Evolutionary conservation across 495 filamentous ascomycete genomes (phyloP), one percentile per base, ranked within the genome.

Genomic region (Xylaria bambusicola): DNA sequence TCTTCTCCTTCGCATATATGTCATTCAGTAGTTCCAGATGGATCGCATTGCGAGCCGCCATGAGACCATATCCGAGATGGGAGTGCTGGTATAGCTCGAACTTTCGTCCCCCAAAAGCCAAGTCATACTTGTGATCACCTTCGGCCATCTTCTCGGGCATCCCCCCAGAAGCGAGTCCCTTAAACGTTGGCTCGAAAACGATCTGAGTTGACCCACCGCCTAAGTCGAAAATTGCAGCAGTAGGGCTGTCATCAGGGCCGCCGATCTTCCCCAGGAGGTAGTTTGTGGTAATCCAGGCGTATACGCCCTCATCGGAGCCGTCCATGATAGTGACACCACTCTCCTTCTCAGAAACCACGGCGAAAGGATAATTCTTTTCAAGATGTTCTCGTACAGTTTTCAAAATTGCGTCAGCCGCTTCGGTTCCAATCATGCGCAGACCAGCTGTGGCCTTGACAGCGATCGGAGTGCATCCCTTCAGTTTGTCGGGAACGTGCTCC

Each of bases 81-180:
- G 93, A 97, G 76, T 98, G 92, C 76, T 98, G 94, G 78, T 98
- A 98, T n/a, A 98, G 86, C 44, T 86, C 82, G 71, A 98, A 98
- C 40, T 93, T 75, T 55, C 91, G 88, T 56, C 93, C 94, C 61
- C 93, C 93, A 62, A 97, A 98, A 40, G 86, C 81, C 60, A 98
- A 85, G 45, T 88, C 82, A 74, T 98, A 98, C 75, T 97, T 97
- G 82, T 98, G 95, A 71, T 98, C 95, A 62, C 94, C 94, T 38
- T 91, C 86, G 20, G 85, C 83, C 51, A 98, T 78, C 64, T 84
- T 88, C 67, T 91, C 88, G 2, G 94, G 94, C 88, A 98, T 92
- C 59, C 93, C 93, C 54, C 89, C 89, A 41, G 73, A 73, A 8
- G 81, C 71, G 60, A 83, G 76, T 58, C 81, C 84, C 69, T 88